phyloP scores from a whole-genome alignment of 1,284 basidiomycete species.

The Irpex lacteus region DNA sequence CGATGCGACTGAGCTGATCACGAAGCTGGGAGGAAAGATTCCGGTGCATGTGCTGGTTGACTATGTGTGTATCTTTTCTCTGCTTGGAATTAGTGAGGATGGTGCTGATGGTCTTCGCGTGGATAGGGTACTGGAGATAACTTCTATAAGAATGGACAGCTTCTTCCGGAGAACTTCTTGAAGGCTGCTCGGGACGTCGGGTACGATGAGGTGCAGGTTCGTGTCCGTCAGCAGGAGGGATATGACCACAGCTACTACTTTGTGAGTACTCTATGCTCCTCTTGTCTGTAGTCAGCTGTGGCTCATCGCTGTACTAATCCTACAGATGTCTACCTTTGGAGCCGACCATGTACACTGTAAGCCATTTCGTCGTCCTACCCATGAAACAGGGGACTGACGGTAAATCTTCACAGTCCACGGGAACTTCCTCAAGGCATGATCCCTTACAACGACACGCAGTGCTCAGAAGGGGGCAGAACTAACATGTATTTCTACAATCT shows the following conservation, averaged over 20 bases:
- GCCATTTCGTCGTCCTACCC: slow-evolving; percentile 6
- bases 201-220: slow-evolving; percentile 73
- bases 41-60: slow-evolving; percentile 82
- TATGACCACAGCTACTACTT: slow-evolving; percentile 97
- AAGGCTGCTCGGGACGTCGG: slow-evolving; percentile 74
- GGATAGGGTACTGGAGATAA: slow-evolving; percentile 79
- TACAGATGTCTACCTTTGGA: slow-evolving; percentile 66
- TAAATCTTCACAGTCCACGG: slow-evolving; percentile 58
- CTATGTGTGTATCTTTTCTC: slow-evolving; percentile 51
- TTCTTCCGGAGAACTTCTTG: slow-evolving; percentile 88
- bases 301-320: slow-evolving; percentile 2
- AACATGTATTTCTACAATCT: not conserved
- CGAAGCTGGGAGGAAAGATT: slow-evolving; percentile 46
- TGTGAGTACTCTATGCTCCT: slow-evolving; percentile 46
- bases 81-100: not conserved
- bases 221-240: slow-evolving; percentile 79
- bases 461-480: not conserved
- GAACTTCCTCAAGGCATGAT: slow-evolving; percentile 68
- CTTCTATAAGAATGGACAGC: slow-evolving; percentile 84
- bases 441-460: not conserved
- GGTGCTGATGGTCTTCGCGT: not conserved
- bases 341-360: slow-evolving; percentile 43
- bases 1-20: slow-evolving; percentile 86
- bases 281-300: not conserved
- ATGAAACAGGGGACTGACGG: not conserved